Percentiles rank a stretch among this genome's conserved stretches.
Conservation (phyloP, 129 eudicot species). For the Silybum marianum region DNA sequence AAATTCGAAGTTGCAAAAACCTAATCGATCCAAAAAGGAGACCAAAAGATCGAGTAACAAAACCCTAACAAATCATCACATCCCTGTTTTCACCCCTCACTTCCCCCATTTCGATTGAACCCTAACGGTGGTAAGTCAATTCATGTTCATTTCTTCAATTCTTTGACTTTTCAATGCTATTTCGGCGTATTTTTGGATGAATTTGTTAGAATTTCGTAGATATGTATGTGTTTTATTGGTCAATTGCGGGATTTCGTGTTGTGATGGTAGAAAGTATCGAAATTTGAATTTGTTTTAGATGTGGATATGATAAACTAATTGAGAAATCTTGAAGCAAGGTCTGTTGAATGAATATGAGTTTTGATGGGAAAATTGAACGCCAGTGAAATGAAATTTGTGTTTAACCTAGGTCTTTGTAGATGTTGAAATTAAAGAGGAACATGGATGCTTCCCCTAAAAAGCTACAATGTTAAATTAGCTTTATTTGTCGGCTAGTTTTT, state of each 20-base stretch:
- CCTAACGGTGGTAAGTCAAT: constrained; percentile 45
- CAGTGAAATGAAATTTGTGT: constrained; percentile 19
- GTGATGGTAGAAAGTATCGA: constrained; percentile 4
- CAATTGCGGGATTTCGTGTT: constrained; percentile 22
- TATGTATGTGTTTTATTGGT: constrained; percentile 19
- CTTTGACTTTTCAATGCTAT: not conserved
- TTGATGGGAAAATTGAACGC: not conserved
- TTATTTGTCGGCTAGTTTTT: not conserved
- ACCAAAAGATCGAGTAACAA: constrained; percentile 20
- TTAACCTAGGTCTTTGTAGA: not conserved
- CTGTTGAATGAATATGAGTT: constrained; percentile 6
- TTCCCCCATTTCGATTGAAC: constrained; percentile 35
- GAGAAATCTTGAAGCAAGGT: not conserved
- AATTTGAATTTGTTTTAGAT: constrained; percentile 23
- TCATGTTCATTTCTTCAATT: constrained; percentile 2
- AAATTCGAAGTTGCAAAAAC: constrained; percentile 30
- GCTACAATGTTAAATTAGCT: constrained; percentile 12
- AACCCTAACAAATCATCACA: constrained; percentile 39
- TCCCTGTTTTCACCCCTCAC: constrained; percentile 20
- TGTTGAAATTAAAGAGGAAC: constrained; percentile 21
- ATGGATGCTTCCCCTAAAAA: not conserved
- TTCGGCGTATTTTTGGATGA: not conserved
- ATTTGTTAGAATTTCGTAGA: not conserved
- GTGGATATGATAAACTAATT: constrained; percentile 1
- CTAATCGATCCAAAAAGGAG: constrained; percentile 30